Base-by-base conservation (phyloP, 2,329 filamentous ascomycete genomes). In the Aspergillus ustus region DNA sequence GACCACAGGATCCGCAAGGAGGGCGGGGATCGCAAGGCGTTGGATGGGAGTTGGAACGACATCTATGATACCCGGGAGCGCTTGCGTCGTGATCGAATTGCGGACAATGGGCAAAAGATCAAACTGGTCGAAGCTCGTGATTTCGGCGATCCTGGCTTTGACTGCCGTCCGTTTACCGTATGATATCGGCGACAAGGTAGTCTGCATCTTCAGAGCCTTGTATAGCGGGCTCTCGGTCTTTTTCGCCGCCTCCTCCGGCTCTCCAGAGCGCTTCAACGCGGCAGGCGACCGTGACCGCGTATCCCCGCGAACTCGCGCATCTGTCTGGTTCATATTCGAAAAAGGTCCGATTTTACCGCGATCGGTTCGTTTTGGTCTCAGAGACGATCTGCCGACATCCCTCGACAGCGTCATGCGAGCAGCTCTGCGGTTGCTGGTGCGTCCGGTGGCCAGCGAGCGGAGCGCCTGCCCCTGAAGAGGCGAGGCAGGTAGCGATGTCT, bases 131-230 rank as follows among this genome's bases (percentile, higher is more conserved):
- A 99, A 99, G 19, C 86, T 87, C 43, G 92, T 90, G 60, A 93
- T 82, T 54, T 89, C 83, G 52, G 85, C 79, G 57, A 90, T 81
- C 66, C 81, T 81, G 52, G 81, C 80, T 87, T 92, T 89, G 67
- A 87, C 79, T 52, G 81, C 78, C n/a, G 78, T 79, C 59, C 87
- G 84, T 68, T 87, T 85, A 43, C 86, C 86, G 73, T 97, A 97
- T 0, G 92, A 87, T 4, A 98, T 83, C 3, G 89, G 86, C 2
- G 91, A 82, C 65, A 98, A 81, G 2, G 91, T 84, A 55, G 88
- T 87, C 75, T 97, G 94, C 94, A 98, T 98, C 80, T 96, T 97
- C 76, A 98, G 82, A 4, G 94, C 93, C 74, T 96, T 93, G 77
- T 86, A 90, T 7, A 85, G 78, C 52, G 81, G 80, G 61, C 80